phyloP scores from a whole-genome alignment of 208 protist genomes.

The Trypanosoma avium region DNA sequence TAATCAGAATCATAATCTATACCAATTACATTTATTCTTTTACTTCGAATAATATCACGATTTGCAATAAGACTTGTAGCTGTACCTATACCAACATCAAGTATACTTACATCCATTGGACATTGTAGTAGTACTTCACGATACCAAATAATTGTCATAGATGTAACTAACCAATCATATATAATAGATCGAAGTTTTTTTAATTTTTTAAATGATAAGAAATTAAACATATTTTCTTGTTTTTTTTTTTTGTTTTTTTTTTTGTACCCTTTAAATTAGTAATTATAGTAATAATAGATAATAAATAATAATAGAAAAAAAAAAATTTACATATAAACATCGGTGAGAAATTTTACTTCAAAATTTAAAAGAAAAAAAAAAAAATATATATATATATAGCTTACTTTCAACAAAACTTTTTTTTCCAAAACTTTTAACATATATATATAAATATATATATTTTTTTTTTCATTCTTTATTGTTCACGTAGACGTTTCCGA shows the following conservation, averaged over 20 bases:
- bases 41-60: constrained; percentile 72
- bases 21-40: constrained; percentile 60
- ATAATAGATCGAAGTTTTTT: constrained; percentile 36
- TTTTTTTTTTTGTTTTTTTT: constrained; percentile 4
- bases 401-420: too few species aligned
- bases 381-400: too few species aligned
- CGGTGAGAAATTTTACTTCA: too few species aligned
- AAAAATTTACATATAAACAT: too few species aligned
- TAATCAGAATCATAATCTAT: constrained; percentile 76
- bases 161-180: constrained; percentile 58
- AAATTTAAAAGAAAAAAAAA: too few species aligned
- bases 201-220: neutral
- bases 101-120: constrained; percentile 48
- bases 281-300: too few species aligned
- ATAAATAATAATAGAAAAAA: too few species aligned
- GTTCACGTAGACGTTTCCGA: constrained; percentile 44
- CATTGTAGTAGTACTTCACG: constrained; percentile 70
- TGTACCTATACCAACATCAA: constrained; percentile 81
- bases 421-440: too few species aligned
- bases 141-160: constrained; percentile 77
- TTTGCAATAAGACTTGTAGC: constrained; percentile 76
- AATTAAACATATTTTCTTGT: neutral
- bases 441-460: too few species aligned
- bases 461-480: constrained; percentile 4
- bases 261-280: neutral